phyloP scores from a whole-genome alignment of 768 basidiomycete genomes.

The Lyophyllum atratum region DNA sequence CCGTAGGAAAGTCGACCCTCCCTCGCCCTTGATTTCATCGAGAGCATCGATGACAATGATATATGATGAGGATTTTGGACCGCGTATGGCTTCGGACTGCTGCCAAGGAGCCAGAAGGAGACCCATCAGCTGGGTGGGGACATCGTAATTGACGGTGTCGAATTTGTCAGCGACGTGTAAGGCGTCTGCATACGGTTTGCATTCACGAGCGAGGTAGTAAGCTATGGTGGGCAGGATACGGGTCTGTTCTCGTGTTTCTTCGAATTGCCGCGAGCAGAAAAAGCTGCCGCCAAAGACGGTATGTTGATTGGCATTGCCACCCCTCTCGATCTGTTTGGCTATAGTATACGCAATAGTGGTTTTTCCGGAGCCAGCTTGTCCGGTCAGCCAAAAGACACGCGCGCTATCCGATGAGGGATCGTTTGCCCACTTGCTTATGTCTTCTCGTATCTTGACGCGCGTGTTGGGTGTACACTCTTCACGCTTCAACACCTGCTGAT shows the following conservation, averaged over 20 bases:
- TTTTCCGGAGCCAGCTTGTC: too few relatives aligned
- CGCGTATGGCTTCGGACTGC: too few relatives aligned
- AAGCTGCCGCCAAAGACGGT: constrained; percentile 24
- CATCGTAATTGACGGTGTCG: not conserved
- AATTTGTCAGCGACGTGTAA: not conserved
- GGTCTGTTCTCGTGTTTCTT: constrained; percentile 15
- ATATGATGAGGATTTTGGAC: too few relatives aligned
- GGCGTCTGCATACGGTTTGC: not conserved
- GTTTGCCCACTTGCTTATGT: constrained; percentile 25
- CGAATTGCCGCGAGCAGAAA: too few relatives aligned
- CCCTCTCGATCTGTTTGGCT: constrained; percentile 20
- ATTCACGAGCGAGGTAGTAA: constrained; percentile 2
- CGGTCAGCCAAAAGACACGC: constrained; percentile 11
- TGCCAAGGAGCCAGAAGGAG: too few relatives aligned
- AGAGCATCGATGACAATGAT: too few relatives aligned
- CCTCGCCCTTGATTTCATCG: too few relatives aligned
- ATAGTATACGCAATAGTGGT: too few relatives aligned
- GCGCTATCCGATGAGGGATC: constrained; percentile 14
- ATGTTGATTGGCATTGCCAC: constrained; percentile 13
- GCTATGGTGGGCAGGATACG: constrained; percentile 21
- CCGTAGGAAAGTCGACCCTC: too few relatives aligned
- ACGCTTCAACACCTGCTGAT: too few relatives aligned
- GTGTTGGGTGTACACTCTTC: too few relatives aligned
- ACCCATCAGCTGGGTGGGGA: not conserved
- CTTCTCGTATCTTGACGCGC: constrained; percentile 21